Evolutionary conservation across 148 eudicot species (phyloP), one percentile per base, ranked within the genome.

Genomic region (Cornus controversa): DNA sequence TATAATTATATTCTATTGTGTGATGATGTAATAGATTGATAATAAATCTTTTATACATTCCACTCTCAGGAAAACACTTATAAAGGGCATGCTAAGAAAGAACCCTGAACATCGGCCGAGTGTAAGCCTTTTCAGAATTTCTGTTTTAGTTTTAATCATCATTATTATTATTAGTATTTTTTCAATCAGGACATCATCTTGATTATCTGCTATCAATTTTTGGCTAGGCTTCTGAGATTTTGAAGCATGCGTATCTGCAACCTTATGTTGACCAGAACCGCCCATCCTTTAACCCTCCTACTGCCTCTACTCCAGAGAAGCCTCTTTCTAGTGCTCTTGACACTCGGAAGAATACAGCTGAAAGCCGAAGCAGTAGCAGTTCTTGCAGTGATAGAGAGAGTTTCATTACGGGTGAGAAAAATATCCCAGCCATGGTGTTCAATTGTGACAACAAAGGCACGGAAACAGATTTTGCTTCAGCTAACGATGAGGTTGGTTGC

Each of bases 311-410:
- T 58, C 93, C 89, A 69, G 93, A 82, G 72, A 96, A 91, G 80
- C 93, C 90, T 70, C 63, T 87, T 71, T 71, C 84, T 57, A 58
- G 40, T 67, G 74, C 72, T 70, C 92, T 87, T 53, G 91, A 84
- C 23, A 66, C 79, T 45, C 79, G 92, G 69, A 96, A 82, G 84
- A 83, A 70, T 70, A 88, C 87, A 86, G 85, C 87, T 72, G 98
- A 90, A 79, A 93, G 97, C 84, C 97, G 89, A 84, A 89, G 90
- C 74, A 96, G 99, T 81, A 88, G 79, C 85, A 87, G 99, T 78
- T 92, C 99, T 64, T 90, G 95, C 81, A 92, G 99, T 81, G 99
- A 96, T 77, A 93, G 82, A 77, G 98, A 91, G 36, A 90, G 97
- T 75, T 80, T 87, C 34, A 57, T 83, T 75, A 88, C 93, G 34